Conservation (phyloP, 192 early-diverging fungal species). For the Coemansia sp. region DNA sequence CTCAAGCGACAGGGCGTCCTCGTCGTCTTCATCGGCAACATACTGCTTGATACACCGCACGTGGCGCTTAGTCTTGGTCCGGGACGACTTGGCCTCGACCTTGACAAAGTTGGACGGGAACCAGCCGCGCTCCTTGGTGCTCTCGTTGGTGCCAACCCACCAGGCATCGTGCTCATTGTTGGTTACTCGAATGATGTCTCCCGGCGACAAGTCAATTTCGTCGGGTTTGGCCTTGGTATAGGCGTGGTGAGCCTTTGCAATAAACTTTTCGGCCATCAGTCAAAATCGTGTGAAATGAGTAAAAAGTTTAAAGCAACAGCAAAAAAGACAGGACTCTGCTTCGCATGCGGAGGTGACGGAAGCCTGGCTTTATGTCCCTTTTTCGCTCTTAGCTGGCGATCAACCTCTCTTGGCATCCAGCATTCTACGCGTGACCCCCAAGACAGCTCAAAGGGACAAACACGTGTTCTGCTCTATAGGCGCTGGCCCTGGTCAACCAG, state of each 20-base stretch:
- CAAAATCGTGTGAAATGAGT: conserved; percentile 1
- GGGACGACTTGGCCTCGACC: conserved; percentile 19
- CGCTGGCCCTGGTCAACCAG: conserved; percentile 32
- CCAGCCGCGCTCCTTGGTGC: conserved; percentile 40
- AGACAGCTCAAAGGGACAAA: neutral
- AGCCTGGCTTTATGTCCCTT: neutral
- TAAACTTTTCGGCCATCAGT: conserved; percentile 39
- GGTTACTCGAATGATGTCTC: conserved; percentile 32
- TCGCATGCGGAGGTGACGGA: neutral
- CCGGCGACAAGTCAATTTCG: conserved; percentile 40
- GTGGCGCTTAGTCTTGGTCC: conserved; percentile 24
- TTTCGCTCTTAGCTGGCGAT: neutral
- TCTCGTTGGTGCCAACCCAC: conserved; percentile 44
- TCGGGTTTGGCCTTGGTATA: conserved; percentile 47
- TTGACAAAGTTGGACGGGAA: conserved; percentile 52
- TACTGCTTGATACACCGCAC: conserved; percentile 46
- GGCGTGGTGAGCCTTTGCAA: conserved; percentile 33
- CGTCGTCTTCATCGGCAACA: conserved; percentile 64
- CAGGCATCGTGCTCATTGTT: conserved; percentile 39
- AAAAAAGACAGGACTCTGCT: neutral
- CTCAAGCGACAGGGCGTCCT: conserved; percentile 45
- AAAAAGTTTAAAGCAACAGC: conserved; percentile 13
- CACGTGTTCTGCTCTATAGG: conserved; percentile 7
- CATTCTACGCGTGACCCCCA: neutral
- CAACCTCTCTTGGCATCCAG: neutral